These are phyloP conservation scores for Hyaloscypha finlandica DNA, from an alignment of 495 filamentous ascomycete species.

Conservation along the genomic window DNA sequence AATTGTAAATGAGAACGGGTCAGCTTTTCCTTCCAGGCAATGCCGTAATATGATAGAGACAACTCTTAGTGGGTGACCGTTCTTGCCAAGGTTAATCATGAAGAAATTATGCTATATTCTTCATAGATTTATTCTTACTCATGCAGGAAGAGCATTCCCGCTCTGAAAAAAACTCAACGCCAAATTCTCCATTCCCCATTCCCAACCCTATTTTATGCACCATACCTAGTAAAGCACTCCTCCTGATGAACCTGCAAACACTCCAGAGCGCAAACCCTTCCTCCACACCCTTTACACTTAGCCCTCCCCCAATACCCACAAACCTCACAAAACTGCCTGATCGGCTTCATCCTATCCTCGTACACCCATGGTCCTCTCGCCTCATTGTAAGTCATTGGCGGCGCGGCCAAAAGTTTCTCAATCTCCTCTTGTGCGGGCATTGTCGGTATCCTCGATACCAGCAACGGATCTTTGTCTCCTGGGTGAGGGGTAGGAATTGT, in stretches of 20 bases:
- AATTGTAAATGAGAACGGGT: neutral
- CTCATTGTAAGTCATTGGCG: constrained; percentile 78
- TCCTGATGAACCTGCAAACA: constrained; percentile 81
- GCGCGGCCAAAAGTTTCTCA: constrained; percentile 64
- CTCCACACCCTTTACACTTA: constrained; percentile 81
- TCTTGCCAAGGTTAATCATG: no score
- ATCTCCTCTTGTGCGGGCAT: constrained; percentile 70
- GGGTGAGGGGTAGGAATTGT: constrained; percentile 41
- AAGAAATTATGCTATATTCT: no score
- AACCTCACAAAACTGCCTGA: constrained; percentile 77
- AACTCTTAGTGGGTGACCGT: no score
- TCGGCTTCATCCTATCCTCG: constrained; percentile 50
- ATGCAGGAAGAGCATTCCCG: no score
- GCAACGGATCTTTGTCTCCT: constrained; percentile 61
- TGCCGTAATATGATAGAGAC: no score
- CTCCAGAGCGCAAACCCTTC: constrained; percentile 76
- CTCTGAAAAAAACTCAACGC: no score
- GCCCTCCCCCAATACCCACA: constrained; percentile 93
- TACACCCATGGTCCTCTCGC: constrained; percentile 62
- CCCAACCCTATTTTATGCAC: constrained; percentile 44
- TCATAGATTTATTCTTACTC: no score
- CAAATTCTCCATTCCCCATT: neutral
- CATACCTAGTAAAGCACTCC: constrained; percentile 68
- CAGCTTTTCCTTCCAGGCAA: no score
- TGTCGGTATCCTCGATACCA: constrained; percentile 61